phyloP scores from a whole-genome alignment of 495 filamentous ascomycete genomes.

The Lasiosphaeria hispida region DNA sequence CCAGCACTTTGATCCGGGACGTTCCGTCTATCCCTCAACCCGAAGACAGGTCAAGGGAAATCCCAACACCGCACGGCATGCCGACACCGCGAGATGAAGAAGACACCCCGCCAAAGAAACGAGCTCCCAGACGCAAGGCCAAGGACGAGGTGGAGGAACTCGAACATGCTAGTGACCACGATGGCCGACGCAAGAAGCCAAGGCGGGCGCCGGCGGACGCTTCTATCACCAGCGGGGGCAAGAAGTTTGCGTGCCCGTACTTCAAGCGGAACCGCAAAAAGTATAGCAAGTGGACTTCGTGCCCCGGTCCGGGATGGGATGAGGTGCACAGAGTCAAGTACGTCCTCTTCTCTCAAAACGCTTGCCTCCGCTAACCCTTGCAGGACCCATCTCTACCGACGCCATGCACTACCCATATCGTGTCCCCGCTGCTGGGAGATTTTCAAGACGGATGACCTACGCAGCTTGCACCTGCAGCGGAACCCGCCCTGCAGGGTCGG shows the following conservation, averaged over 20 bases:
- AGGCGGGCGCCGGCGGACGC: neutral
- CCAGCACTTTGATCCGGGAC: too few relatives aligned
- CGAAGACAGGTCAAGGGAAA: too few relatives aligned
- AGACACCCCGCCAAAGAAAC: too few relatives aligned
- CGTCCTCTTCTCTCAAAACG: neutral
- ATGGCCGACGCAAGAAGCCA: conserved; percentile 27
- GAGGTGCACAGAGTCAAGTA: conserved; percentile 38
- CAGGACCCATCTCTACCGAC: conserved; percentile 33
- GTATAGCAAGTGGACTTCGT: conserved; percentile 33
- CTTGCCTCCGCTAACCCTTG: neutral
- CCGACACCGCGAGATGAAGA: too few relatives aligned
- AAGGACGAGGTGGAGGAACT: conserved; percentile 14
- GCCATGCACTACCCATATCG: conserved; percentile 27
- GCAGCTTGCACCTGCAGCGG: conserved; percentile 25
- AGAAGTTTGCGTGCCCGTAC: conserved; percentile 34
- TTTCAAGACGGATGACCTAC: conserved; percentile 21
- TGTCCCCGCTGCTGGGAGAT: conserved; percentile 31
- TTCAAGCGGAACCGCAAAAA: conserved; percentile 33
- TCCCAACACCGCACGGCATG: too few relatives aligned
- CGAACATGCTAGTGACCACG: conserved; percentile 10
- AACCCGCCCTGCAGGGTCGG: conserved; percentile 25
- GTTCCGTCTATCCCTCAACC: too few relatives aligned
- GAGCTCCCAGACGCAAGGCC: neutral
- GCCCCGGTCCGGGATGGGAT: conserved; percentile 34
- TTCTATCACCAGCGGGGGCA: neutral